Evolutionary conservation across 2,329 filamentous ascomycete species (phyloP), one percentile per base, ranked within the genome.

Genomic region (Xylariaceae sp.): DNA sequence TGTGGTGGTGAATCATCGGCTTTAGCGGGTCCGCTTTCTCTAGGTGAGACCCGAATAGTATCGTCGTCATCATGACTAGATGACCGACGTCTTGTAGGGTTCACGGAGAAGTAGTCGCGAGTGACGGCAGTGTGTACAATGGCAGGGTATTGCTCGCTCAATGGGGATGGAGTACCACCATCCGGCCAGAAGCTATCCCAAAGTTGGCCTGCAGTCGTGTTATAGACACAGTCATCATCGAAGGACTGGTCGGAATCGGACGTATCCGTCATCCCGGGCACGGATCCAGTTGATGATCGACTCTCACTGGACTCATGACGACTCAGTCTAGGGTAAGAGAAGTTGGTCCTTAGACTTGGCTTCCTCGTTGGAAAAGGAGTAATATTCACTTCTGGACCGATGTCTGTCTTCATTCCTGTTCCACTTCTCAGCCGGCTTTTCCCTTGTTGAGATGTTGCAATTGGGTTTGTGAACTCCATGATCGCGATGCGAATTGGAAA

Each of bases 131-230:
- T 39, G 17, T 48, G 49, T 22, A 56, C 40, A 6, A 53, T 46
- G 17, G 52, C 50, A 11, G 49, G 51, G 22, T 59, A 51, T 12
- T 56, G 46, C 40, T 57, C 50, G 22, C 29, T 21, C 36, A 22
- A 35, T 6, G 42, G 32, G n/a, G n/a, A n/a, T 37, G 40, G 32
- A 2, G 35, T 23, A 32, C 34, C 29, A 27, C 44, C 55, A 6
- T 55, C 54, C 8, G 52, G 63, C 74, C 73, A 77, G 55, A 77
- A 79, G 42, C 64, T 72, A 54, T 78, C 72, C 75, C 75, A 79
- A 2, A 76, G 57, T 53, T 74, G 69, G 21, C 67, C 59, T 5
- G 67, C 65, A 23, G 73, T 67, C 17, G 67, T 57, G 44, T 73
- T 69, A 49, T 75, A 72, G 48, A 74, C 69, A 45, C 70, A 69